phyloP scores from a whole-genome alignment of 495 filamentous ascomycete species.

The Stereocaulon alpinum region DNA sequence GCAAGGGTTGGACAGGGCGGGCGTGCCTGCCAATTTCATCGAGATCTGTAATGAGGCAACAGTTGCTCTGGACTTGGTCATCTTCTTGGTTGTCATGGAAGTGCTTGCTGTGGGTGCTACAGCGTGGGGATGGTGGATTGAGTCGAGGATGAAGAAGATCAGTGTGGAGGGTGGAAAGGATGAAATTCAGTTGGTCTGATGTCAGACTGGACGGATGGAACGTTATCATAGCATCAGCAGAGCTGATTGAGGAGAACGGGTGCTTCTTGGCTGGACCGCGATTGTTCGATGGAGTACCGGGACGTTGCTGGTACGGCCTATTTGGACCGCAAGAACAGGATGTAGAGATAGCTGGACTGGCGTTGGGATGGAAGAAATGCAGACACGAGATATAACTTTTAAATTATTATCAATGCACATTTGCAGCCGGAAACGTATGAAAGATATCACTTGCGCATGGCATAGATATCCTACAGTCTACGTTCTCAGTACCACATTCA shows the following conservation, averaged over 20 bases:
- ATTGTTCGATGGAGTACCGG: not conserved
- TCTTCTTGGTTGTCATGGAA: slow-evolving; percentile 36
- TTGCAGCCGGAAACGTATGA: too few relatives aligned
- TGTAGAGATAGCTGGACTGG: not conserved
- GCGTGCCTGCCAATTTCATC: slow-evolving; percentile 31
- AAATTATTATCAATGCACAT: too few relatives aligned
- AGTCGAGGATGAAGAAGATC: slow-evolving; percentile 29
- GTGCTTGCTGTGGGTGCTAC: slow-evolving; percentile 34
- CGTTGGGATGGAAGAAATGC: not conserved
- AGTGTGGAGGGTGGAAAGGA: slow-evolving; percentile 20
- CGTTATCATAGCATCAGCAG: not conserved
- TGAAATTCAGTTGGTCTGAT: slow-evolving; percentile 19
- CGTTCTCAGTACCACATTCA: not conserved
- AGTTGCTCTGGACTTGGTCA: slow-evolving; percentile 34
- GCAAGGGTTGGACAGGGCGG: slow-evolving; percentile 23
- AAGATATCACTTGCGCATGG: too few relatives aligned
- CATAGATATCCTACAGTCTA: not conserved
- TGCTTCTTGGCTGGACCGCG: slow-evolving; percentile 7
- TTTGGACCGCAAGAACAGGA: not conserved
- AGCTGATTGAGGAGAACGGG: not conserved
- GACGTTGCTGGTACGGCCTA: not conserved
- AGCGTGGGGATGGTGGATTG: slow-evolving; percentile 33
- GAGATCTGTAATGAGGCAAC: slow-evolving; percentile 35
- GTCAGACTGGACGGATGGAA: too few relatives aligned
- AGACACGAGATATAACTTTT: not conserved